These are phyloP conservation scores for Candida oleophila DNA, from an alignment of 805 yeast species.

Conservation along the genomic window DNA sequence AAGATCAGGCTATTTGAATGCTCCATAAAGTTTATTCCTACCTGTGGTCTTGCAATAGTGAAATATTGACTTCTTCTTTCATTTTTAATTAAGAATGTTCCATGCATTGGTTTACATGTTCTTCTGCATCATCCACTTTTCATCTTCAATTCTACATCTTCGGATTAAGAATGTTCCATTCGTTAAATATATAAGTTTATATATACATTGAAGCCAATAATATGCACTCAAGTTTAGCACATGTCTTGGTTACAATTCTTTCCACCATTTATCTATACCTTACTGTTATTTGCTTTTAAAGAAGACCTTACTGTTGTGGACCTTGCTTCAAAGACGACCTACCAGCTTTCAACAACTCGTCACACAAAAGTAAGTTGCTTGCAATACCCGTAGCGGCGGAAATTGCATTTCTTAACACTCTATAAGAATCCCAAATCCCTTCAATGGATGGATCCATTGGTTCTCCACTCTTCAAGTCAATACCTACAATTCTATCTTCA, in stretches of 20 bases:
- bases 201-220: background rate
- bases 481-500: conserved; percentile 83
- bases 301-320: conserved; percentile 9
- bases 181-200: background rate
- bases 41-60: too few species aligned
- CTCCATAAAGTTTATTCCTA: too few species aligned
- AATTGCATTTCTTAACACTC: conserved; percentile 91
- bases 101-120: too few species aligned
- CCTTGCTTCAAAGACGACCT: conserved; percentile 83
- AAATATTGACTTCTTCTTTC: too few species aligned
- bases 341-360: conserved; percentile 95
- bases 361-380: conserved; percentile 87
- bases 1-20: too few species aligned
- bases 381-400: conserved; percentile 94
- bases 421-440: conserved; percentile 95
- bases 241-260: background rate
- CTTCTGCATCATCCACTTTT: too few species aligned
- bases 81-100: too few species aligned
- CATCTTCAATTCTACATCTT: too few species aligned
- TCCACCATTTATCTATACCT: too few species aligned
- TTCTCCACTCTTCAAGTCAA: conserved; percentile 88
- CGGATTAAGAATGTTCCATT: background rate
- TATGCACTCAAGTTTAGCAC: background rate
- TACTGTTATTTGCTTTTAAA: too few species aligned
- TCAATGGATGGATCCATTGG: conserved; percentile 93